Evolutionary conservation across 164 flowering plant genomes (phyloP).

Genomic region (Berberis thunbergii): DNA sequence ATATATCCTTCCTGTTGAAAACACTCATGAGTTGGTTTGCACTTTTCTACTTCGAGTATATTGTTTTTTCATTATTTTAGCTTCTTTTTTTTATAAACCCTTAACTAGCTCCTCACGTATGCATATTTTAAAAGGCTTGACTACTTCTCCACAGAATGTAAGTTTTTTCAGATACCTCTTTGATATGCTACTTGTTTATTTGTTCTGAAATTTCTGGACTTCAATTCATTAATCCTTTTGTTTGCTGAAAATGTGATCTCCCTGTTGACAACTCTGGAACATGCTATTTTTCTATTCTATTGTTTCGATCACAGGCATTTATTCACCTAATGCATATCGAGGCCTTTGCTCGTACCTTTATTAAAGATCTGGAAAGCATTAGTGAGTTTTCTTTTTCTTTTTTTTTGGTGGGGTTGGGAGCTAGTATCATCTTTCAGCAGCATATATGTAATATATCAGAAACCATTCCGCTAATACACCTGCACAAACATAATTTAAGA

Average conservation of each 20-base stretch:
- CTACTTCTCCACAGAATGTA: constrained; percentile 99
- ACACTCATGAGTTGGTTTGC: constrained; percentile 4
- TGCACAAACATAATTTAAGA: background rate
- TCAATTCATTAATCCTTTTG: background rate
- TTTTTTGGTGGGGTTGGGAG: background rate
- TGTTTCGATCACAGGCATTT: constrained; percentile 57
- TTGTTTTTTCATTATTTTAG: constrained; percentile 9
- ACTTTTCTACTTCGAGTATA: background rate
- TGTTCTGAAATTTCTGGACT: background rate
- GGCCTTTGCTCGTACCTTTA: constrained; percentile 98
- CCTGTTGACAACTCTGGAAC: background rate
- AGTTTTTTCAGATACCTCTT: constrained; percentile 8
- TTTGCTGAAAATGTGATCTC: background rate
- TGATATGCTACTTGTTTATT: background rate
- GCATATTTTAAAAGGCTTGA: constrained; percentile 97
- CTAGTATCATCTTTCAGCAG: too few species aligned
- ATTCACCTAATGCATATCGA: constrained; percentile 97
- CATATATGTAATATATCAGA: too few species aligned
- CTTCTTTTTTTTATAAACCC: constrained; percentile 23
- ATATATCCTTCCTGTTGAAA: constrained; percentile 70
- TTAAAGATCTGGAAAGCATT: constrained; percentile 84
- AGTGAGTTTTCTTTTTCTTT: constrained; percentile 27
- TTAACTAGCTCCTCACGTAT: constrained; percentile 72
- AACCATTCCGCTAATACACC: too few species aligned
- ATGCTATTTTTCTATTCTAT: background rate